A percentile compares a stretch with the other conserved stretches of the same genome.
These are phyloP conservation scores for Pseudognaphalium luteoalbum DNA, from an alignment of 129 eudicot genomes.

Conservation along the genomic window DNA sequence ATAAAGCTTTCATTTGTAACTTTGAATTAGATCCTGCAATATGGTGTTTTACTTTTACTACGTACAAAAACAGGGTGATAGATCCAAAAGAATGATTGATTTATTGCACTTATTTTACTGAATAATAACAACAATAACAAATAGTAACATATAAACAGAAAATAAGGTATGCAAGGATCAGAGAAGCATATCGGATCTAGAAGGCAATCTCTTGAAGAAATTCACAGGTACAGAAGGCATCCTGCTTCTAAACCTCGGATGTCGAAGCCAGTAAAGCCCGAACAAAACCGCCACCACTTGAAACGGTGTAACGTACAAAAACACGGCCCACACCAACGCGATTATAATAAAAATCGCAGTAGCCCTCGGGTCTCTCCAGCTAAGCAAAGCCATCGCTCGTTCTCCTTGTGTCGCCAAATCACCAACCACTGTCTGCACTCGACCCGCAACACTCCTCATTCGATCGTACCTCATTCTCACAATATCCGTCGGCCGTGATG, in stretches of 20 bases:
- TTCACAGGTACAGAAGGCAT: conserved; percentile 81
- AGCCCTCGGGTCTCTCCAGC: conserved; percentile 97
- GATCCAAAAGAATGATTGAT: conserved; percentile 23
- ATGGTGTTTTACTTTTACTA: too few relatives aligned
- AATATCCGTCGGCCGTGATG: conserved; percentile 52
- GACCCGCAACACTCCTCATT: conserved; percentile 75
- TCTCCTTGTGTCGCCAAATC: conserved; percentile 90
- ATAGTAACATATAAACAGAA: conserved; percentile 21
- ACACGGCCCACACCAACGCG: conserved; percentile 71
- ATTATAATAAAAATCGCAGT: conserved; percentile 73
- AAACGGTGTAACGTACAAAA: conserved; percentile 81
- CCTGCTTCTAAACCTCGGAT: conserved; percentile 73
- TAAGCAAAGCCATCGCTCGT: conserved; percentile 63
- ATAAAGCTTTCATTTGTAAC: too few relatives aligned
- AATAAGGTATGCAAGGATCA: conserved; percentile 8
- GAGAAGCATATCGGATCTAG: conserved; percentile 75
- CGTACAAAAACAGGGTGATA: neutral
- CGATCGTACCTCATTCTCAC: conserved; percentile 83
- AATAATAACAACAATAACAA: neutral
- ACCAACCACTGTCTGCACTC: conserved; percentile 77
- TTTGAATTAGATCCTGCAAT: too few relatives aligned
- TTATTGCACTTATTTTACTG: conserved; percentile 23
- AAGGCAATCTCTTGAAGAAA: conserved; percentile 83
- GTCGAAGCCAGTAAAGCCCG: conserved; percentile 71
- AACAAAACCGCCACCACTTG: conserved; percentile 65